Percentiles rank a stretch among this genome's conserved stretches.
Conservation (phyloP, 345 rosid genomes). For the Hibiscus tridactylites region DNA sequence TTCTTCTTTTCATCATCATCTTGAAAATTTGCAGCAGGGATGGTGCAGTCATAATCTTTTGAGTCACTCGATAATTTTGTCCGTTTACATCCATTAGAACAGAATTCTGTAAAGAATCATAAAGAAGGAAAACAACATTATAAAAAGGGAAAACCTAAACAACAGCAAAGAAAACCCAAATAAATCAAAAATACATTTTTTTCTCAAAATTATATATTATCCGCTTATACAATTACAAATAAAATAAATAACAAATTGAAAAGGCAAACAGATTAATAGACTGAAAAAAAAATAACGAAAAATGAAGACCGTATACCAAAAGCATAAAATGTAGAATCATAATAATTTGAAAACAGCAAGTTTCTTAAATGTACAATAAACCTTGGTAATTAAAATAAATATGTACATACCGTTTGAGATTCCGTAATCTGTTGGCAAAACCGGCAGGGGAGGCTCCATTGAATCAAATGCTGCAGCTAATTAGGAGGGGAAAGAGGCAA, state of each 20-base stretch:
- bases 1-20: not conserved
- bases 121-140: constrained; percentile 1
- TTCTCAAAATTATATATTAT: not conserved
- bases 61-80: constrained; percentile 21
- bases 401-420: constrained; percentile 5
- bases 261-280: not conserved
- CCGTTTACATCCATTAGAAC: constrained; percentile 33
- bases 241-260: not conserved
- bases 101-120: constrained; percentile 26
- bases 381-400: no score
- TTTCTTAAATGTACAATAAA: not conserved
- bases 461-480: not conserved
- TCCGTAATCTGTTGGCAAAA: constrained; percentile 3
- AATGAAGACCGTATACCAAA: not conserved
- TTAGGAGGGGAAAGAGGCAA: not conserved
- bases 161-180: not conserved
- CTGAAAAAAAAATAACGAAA: not conserved
- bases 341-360: not conserved
- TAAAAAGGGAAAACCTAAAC: not conserved
- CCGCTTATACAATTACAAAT: not conserved
- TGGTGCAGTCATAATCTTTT: not conserved
- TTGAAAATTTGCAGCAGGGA: not conserved
- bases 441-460: constrained; percentile 11
- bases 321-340: not conserved
- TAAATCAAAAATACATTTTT: no score